These are phyloP conservation scores for Saccharata proteae DNA, from an alignment of 2,329 filamentous ascomycete species.

Conservation along the genomic window DNA sequence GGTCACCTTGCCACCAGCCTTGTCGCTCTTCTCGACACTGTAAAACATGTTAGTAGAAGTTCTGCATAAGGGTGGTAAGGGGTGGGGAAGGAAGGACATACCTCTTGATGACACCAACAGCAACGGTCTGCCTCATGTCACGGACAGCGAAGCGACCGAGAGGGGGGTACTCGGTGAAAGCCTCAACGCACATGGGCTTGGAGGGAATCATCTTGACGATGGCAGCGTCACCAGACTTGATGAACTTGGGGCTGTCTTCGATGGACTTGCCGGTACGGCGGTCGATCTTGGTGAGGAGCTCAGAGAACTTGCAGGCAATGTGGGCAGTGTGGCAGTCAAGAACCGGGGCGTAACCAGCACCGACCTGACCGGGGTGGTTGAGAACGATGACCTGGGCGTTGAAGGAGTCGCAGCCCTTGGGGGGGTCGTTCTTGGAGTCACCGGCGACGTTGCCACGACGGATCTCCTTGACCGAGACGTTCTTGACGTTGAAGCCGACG, in stretches of 20 bases:
- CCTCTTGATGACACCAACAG: conserved; percentile 82
- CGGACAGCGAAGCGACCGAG: conserved; percentile 99
- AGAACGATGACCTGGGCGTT: conserved; percentile 99
- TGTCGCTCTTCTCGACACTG: conserved; percentile 31
- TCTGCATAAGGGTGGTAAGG: conserved; percentile 51
- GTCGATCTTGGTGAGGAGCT: conserved; percentile 99
- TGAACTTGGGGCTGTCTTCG: conserved; percentile 91
- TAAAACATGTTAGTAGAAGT: conserved; percentile 12
- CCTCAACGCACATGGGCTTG: conserved; percentile 99
- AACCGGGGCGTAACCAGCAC: conserved; percentile 97
- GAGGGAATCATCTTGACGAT: conserved; percentile 99
- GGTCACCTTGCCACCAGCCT: conserved; percentile 37
- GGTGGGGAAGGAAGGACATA: not conserved
- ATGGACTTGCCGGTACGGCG: conserved; percentile 98
- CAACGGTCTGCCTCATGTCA: conserved; percentile 58
- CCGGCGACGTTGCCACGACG: conserved; percentile 99
- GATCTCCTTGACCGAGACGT: conserved; percentile 99
- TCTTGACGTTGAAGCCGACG: conserved; percentile 99
- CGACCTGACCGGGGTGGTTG: conserved; percentile 99
- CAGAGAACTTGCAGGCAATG: conserved; percentile 99
- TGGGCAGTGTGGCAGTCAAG: conserved; percentile 99
- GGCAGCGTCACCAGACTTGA: conserved; percentile 99
- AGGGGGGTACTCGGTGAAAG: conserved; percentile 99
- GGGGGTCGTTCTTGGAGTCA: conserved; percentile 99
- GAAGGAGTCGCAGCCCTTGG: conserved; percentile 80